A percentile compares a stretch with the other conserved stretches of the same genome.
Evolutionary conservation across 345 rosid genomes (phyloP).

Genomic region (Lepidium didymum): DNA sequence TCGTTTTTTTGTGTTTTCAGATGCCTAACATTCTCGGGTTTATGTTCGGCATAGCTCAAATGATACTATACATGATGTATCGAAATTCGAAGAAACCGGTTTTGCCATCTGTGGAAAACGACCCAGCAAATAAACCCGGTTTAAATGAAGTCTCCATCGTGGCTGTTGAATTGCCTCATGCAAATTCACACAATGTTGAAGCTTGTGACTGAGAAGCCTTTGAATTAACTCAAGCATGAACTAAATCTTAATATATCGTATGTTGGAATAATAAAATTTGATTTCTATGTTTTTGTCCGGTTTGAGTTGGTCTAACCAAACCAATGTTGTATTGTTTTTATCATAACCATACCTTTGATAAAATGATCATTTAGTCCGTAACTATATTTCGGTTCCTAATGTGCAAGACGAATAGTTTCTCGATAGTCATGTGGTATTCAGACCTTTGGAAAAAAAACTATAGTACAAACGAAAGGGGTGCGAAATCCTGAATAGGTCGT

Average conservation of each 20-base stretch:
- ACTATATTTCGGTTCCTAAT: not conserved
- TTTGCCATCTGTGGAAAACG: conserved; percentile 9
- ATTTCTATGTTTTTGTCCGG: not conserved
- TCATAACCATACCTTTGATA: not conserved
- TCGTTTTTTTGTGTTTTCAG: not conserved
- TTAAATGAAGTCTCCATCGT: conserved; percentile 4
- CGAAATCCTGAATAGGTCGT: no score
- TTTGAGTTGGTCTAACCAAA: conserved; percentile 1
- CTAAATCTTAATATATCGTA: not conserved
- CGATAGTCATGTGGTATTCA: no score
- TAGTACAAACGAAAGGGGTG: no score
- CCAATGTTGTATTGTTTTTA: not conserved
- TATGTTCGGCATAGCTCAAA: conserved; percentile 53
- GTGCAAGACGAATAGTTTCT: no score
- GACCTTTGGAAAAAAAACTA: no score
- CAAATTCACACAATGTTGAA: conserved; percentile 1
- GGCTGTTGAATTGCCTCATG: conserved; percentile 15
- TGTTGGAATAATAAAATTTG: conserved; percentile 7
- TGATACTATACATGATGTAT: conserved; percentile 62
- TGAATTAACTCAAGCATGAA: not conserved
- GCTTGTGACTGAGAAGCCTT: not conserved
- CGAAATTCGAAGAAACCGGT: conserved; percentile 26
- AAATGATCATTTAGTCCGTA: not conserved
- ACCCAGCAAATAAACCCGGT: not conserved
- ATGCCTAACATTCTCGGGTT: conserved; percentile 23